Evolutionary conservation across 1,284 basidiomycete genomes (phyloP).

Genomic region (Cutaneotrichosporon cutaneum): DNA sequence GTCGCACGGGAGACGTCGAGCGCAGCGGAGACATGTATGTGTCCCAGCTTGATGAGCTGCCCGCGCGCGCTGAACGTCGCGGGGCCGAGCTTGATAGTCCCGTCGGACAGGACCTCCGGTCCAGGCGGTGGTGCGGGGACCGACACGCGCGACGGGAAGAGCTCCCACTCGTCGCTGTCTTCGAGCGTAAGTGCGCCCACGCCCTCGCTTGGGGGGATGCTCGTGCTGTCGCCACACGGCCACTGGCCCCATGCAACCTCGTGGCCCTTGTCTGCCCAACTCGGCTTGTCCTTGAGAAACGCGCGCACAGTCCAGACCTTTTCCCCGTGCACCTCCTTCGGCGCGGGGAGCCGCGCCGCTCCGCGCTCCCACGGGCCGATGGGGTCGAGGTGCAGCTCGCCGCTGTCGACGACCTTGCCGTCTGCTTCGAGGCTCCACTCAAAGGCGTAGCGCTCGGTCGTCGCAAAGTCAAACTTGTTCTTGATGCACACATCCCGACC

Average conservation of each 20-base stretch:
- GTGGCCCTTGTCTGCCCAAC: conserved; percentile 25
- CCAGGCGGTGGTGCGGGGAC: background rate
- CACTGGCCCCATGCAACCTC: conserved; percentile 26
- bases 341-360: background rate
- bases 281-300: background rate
- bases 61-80: conserved; percentile 22
- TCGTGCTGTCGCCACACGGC: conserved; percentile 4
- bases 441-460: conserved; percentile 13
- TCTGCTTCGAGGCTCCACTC: conserved; percentile 22
- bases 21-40: background rate
- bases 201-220: background rate
- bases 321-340: conserved; percentile 6
- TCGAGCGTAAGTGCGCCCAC: background rate
- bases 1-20: conserved; percentile 30
- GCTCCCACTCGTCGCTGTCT: background rate
- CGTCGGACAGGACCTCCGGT: background rate
- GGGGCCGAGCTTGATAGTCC: conserved; percentile 17
- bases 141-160: background rate
- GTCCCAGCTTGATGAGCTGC: conserved; percentile 16
- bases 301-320: conserved; percentile 13
- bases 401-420: conserved; percentile 10
- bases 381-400: conserved; percentile 9
- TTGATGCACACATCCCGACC: conserved; percentile 8
- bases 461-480: conserved; percentile 22
- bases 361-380: background rate